Percentiles rank a stretch among this genome's conserved stretches.
phyloP scores from a whole-genome alignment of 1,284 basidiomycete genomes.

The Mrakiaceae sp. region DNA sequence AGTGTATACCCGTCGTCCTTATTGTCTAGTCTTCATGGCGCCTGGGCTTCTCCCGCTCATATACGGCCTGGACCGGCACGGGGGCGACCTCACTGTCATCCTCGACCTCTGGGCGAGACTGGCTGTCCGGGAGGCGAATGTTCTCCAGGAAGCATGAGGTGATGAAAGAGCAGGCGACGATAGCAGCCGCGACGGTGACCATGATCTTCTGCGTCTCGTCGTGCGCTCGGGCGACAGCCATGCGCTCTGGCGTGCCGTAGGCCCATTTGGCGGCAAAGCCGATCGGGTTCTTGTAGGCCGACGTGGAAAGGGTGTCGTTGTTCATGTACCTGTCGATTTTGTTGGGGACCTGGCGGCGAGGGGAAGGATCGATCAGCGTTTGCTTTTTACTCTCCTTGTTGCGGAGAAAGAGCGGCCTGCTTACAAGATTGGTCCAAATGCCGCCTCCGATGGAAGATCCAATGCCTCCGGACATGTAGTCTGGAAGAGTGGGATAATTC shows the following conservation, averaged over 20 bases:
- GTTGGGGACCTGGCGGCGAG: conserved; percentile 19
- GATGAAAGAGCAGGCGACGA: background rate
- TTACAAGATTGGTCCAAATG: background rate
- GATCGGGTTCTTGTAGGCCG: conserved; percentile 29
- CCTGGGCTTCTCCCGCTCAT: too few species aligned
- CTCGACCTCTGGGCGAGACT: conserved; percentile 23
- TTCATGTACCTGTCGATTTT: conserved; percentile 25
- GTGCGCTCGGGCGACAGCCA: conserved; percentile 28
- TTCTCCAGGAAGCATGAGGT: conserved; percentile 23
- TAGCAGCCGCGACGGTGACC: background rate
- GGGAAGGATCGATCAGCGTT: too few species aligned
- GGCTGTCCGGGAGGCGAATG: conserved; percentile 25
- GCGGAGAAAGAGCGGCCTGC: background rate
- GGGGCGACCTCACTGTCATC: background rate
- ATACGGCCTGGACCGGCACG: too few species aligned
- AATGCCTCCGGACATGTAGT: conserved; percentile 32
- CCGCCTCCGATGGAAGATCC: conserved; percentile 32
- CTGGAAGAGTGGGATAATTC: conserved; percentile 9
- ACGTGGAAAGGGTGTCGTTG: conserved; percentile 23
- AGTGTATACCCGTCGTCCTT: too few species aligned
- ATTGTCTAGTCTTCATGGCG: too few species aligned
- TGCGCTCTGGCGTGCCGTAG: conserved; percentile 24
- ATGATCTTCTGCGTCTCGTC: conserved; percentile 28
- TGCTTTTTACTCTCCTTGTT: conserved; percentile 18
- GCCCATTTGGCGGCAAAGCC: conserved; percentile 24